Evolutionary conservation across 495 filamentous ascomycete species (phyloP), one percentile per base, ranked within the genome.

Genomic region (Penicillium robsamsonii): DNA sequence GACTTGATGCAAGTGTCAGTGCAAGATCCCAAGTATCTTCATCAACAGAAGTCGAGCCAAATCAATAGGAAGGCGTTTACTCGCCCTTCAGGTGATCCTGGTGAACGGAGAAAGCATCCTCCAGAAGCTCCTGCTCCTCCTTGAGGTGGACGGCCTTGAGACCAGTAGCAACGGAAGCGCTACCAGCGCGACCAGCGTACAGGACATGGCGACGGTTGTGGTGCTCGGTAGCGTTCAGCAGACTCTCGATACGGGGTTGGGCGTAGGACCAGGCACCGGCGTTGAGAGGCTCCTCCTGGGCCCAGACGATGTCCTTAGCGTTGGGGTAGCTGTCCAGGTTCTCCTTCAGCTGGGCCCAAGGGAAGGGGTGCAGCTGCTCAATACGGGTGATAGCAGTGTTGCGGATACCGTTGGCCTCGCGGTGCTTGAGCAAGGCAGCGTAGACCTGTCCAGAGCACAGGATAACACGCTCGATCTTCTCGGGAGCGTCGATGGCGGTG

Each of bases 291-390:
- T 98, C 94, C 75, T 98, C 94, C 78, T 98, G 94, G 56, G 80
- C 83, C 91, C 91, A 98, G 55, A 97, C 90, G 57, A 98, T 93
- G 58, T 91, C 89, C 80, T 96, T 87, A 68, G 94, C 91, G 70
- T 97, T 97, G 71, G 92, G 88, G 77, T 98, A 98, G 75, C 74
- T 82, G 78, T 98, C 92, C 30, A 98, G 80, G 80, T 97, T 97
- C 70, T 97, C 92, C 74, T 87, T 86, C 43, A 98, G 84, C 77
- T 93, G 90, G 61, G 89, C 87, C 93, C 94, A 98, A 5, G 94
- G 94, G 91, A 98, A 98, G 65, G 94, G 94, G 75, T 97, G 88
- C 29, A 98, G 84, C 78, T 98, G 94, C 78, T 98, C 94, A 63
- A 98, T 85, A 66, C 94, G 91, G 43, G 90, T 95, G 74, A 98